phyloP scores from a whole-genome alignment of 306 rosid species.

The Cercis canadensis region DNA sequence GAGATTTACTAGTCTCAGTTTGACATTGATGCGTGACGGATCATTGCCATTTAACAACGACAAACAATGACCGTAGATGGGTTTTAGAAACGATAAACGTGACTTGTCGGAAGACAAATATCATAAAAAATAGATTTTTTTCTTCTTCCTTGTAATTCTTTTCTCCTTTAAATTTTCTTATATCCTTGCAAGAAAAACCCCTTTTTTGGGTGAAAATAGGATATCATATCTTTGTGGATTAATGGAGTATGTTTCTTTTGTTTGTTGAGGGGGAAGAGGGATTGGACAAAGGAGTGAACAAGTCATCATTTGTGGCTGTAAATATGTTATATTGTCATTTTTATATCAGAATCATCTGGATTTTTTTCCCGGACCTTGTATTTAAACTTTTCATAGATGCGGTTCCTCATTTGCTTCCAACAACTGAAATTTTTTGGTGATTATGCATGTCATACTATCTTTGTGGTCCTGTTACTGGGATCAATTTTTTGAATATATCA shows the following conservation, averaged over 20 bases:
- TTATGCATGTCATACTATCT: no score
- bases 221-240: slow-evolving; percentile 43
- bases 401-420: no score
- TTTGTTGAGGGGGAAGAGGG: slow-evolving; percentile 38
- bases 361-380: background rate
- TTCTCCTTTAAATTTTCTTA: no score
- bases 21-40: slow-evolving; percentile 74
- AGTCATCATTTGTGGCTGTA: slow-evolving; percentile 57
- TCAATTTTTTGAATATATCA: no score
- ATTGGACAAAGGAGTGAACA: slow-evolving; percentile 33
- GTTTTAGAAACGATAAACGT: slow-evolving; percentile 14
- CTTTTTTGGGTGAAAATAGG: slow-evolving; percentile 40
- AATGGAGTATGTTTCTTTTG: slow-evolving; percentile 25
- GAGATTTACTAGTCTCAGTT: slow-evolving; percentile 80
- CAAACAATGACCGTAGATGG: slow-evolving; percentile 46
- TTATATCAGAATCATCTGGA: slow-evolving; percentile 33
- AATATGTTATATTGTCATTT: slow-evolving; percentile 49
- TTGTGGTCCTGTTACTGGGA: no score
- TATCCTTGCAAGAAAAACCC: slow-evolving; percentile 39
- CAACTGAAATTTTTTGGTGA: no score
- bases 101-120: slow-evolving; percentile 38
- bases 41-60: slow-evolving; percentile 57
- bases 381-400: no score
- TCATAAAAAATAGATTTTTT: slow-evolving; percentile 34
- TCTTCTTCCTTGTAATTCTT: slow-evolving; percentile 48